Conservation (phyloP, 805 yeast genomes). For the Kodamaea hsintzibuensis region DNA sequence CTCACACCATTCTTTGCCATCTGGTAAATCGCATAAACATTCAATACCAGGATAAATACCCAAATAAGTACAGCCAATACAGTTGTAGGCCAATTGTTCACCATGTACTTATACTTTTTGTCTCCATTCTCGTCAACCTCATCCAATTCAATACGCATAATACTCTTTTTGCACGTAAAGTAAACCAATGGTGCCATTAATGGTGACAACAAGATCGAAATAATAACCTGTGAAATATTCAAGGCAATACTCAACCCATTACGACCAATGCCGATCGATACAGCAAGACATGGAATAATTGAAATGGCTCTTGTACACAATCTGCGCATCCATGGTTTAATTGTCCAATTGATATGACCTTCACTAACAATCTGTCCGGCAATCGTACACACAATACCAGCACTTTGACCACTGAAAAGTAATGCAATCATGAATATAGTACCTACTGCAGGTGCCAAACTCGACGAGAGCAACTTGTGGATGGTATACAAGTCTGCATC, state of each 20-base stretch:
- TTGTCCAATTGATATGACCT: slow-evolving; percentile 82
- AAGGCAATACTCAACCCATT: slow-evolving; percentile 70
- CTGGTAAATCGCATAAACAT: slow-evolving; percentile 58
- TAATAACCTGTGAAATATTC: slow-evolving; percentile 82
- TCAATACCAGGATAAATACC: slow-evolving; percentile 70
- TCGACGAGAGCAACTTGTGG: slow-evolving; percentile 58
- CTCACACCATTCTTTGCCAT: slow-evolving; percentile 38
- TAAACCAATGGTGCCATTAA: slow-evolving; percentile 82
- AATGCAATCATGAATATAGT: slow-evolving; percentile 82
- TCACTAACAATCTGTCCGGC: slow-evolving; percentile 93
- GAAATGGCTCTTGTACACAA: slow-evolving; percentile 75
- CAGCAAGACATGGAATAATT: slow-evolving; percentile 75
- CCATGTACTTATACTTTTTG: slow-evolving; percentile 47
- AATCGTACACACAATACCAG: slow-evolving; percentile 90
- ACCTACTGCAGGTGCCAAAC: slow-evolving; percentile 76
- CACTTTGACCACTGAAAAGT: slow-evolving; percentile 83
- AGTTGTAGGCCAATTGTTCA: slow-evolving; percentile 63
- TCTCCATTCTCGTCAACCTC: slow-evolving; percentile 15
- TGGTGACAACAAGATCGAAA: slow-evolving; percentile 81
- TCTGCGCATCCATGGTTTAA: slow-evolving; percentile 80
- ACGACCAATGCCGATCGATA: slow-evolving; percentile 71
- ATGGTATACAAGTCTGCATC: slow-evolving; percentile 84
- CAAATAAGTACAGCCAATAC: slow-evolving; percentile 58
- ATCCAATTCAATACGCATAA: slow-evolving; percentile 59
- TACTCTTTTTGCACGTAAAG: slow-evolving; percentile 67